Conservation (phyloP, 192 early-diverging fungal genomes). For the Podila horticola region DNA sequence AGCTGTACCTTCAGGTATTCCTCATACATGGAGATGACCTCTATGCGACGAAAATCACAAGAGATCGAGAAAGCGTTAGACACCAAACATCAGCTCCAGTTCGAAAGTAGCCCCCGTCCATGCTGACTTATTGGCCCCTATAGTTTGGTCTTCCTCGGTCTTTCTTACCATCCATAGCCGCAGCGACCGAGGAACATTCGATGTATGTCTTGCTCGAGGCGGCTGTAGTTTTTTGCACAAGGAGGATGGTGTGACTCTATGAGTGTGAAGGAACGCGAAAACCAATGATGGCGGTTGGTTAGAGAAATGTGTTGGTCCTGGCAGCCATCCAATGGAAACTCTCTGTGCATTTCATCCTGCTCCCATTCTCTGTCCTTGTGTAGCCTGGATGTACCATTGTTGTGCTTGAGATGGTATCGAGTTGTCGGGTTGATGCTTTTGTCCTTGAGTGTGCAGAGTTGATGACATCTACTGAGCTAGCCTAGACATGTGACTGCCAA, state of each 20-base stretch:
- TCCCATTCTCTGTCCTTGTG: background rate
- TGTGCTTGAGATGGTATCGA: no score
- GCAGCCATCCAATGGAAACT: no score
- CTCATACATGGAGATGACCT: slow-evolving; percentile 50
- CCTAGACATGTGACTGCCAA: background rate
- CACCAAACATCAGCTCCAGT: background rate
- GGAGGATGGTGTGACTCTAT: slow-evolving; percentile 52
- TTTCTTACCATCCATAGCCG: slow-evolving; percentile 47
- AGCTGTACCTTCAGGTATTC: slow-evolving; percentile 36
- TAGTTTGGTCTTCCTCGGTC: background rate
- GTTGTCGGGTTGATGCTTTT: background rate
- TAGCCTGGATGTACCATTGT: no score
- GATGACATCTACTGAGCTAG: background rate
- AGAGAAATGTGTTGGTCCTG: no score
- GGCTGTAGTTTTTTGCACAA: slow-evolving; percentile 39
- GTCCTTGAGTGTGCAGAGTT: background rate
- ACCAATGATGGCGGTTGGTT: no score
- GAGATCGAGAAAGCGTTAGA: background rate
- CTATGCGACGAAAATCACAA: slow-evolving; percentile 2
- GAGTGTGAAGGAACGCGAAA: background rate
- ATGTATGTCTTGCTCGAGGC: slow-evolving; percentile 49
- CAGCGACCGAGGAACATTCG: slow-evolving; percentile 44
- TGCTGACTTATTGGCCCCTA: background rate
- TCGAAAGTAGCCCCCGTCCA: background rate
- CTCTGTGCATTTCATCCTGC: background rate